Evolutionary conservation across 2,329 filamentous ascomycete species (phyloP).

Genomic region (Diaporthe caulivora): DNA sequence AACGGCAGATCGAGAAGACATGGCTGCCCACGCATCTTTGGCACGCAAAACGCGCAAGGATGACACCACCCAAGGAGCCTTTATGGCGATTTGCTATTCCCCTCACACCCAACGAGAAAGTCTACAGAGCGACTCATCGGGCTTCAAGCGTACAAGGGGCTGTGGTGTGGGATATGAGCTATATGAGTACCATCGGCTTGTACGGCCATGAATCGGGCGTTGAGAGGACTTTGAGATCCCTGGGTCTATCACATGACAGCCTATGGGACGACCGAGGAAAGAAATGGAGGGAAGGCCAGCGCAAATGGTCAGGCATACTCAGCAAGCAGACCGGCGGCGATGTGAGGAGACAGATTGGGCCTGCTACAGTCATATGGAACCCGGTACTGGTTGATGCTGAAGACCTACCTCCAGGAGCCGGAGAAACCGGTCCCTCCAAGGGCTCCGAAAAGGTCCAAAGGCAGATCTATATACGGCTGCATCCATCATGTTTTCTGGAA

Average conservation of each 20-base stretch:
- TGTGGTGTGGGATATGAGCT: constrained; percentile 93
- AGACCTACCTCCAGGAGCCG: constrained; percentile 31
- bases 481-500: constrained; percentile 83
- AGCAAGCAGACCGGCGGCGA: constrained; percentile 65
- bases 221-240: constrained; percentile 71
- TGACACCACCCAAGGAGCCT: constrained; percentile 83
- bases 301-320: constrained; percentile 63
- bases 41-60: constrained; percentile 91
- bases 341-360: constrained; percentile 72
- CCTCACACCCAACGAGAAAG: constrained; percentile 88
- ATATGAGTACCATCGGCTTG: constrained; percentile 87
- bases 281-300: constrained; percentile 75
- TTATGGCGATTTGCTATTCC: constrained; percentile 94
- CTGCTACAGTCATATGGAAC: constrained; percentile 82
- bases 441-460: constrained; percentile 43
- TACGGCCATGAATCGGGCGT: constrained; percentile 70
- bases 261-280: constrained; percentile 73
- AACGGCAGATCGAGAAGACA: constrained; percentile 88
- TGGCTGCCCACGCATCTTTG: constrained; percentile 96
- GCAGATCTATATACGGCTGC: constrained; percentile 78
- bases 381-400: constrained; percentile 50
- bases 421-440: constrained; percentile 31
- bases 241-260: constrained; percentile 72
- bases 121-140: constrained; percentile 88
- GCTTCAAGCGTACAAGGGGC: constrained; percentile 81